Conservation (phyloP, 768 basidiomycete genomes). For the Agaricus subrufescens region DNA sequence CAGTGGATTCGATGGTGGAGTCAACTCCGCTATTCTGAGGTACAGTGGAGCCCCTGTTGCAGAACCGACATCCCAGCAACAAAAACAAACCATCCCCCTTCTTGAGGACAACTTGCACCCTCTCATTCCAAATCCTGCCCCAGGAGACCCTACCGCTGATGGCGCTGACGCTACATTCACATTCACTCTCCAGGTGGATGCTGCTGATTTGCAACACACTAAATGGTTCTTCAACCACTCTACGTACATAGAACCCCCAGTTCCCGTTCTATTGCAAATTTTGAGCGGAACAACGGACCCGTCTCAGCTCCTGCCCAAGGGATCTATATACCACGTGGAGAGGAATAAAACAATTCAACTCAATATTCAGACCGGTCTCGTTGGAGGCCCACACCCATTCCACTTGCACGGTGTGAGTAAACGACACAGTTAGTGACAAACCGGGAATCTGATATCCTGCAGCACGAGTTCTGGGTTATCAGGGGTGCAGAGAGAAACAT, state of each 20-base stretch:
- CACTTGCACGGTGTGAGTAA: slow-evolving; percentile 31
- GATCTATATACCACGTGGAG: slow-evolving; percentile 44
- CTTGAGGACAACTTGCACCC: slow-evolving; percentile 39
- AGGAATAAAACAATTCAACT: slow-evolving; percentile 35
- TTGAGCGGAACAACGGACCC: slow-evolving; percentile 47
- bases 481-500: slow-evolving; percentile 27
- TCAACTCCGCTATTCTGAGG: slow-evolving; percentile 41
- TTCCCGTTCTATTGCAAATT: slow-evolving; percentile 56
- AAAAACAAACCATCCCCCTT: slow-evolving; percentile 17
- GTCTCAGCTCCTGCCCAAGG: slow-evolving; percentile 41
- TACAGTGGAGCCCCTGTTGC: slow-evolving; percentile 32
- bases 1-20: slow-evolving; percentile 21
- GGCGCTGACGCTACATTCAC: neutral
- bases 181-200: neutral
- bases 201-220: neutral
- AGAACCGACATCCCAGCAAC: slow-evolving; percentile 18
- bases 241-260: slow-evolving; percentile 29
- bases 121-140: slow-evolving; percentile 21
- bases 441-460: neutral
- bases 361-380: slow-evolving; percentile 24
- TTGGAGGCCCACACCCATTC: slow-evolving; percentile 37
- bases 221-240: slow-evolving; percentile 24
- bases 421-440: neutral
- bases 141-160: slow-evolving; percentile 13
- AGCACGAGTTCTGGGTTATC: slow-evolving; percentile 44